phyloP scores from a whole-genome alignment of 2,329 filamentous ascomycete genomes.

The Aspergillus pseudoterreus region DNA sequence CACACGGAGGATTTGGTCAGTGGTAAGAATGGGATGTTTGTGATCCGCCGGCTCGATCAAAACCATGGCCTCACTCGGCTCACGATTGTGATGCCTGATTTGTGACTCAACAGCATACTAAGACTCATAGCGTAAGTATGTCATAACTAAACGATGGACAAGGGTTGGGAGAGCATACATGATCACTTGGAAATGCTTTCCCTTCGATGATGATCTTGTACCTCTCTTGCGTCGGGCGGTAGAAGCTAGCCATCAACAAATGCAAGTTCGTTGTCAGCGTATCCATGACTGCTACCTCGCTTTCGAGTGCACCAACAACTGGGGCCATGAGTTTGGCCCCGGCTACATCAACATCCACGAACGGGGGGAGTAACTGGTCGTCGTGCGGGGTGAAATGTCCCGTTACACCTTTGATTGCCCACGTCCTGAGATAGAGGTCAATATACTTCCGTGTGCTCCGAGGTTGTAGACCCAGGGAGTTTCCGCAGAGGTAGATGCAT shows the following conservation, averaged over 20 bases:
- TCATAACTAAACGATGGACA: too few relatives aligned
- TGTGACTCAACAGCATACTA: conserved; percentile 83
- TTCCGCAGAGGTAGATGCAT: conserved; percentile 81
- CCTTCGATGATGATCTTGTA: conserved; percentile 87
- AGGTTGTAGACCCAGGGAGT: conserved; percentile 83
- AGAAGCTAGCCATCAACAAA: conserved; percentile 80
- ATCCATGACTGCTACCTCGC: conserved; percentile 84
- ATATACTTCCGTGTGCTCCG: conserved; percentile 63
- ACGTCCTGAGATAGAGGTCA: conserved; percentile 71
- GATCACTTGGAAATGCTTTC: conserved; percentile 85
- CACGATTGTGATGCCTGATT: conserved; percentile 64
- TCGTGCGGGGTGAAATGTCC: conserved; percentile 73
- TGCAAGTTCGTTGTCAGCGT: conserved; percentile 80
- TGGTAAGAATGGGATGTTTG: conserved; percentile 59
- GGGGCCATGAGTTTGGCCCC: conserved; percentile 67
- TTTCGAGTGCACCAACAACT: conserved; percentile 68
- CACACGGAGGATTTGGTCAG: conserved; percentile 64
- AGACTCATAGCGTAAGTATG: background rate
- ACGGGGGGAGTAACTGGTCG: conserved; percentile 65
- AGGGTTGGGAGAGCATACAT: conserved; percentile 47
- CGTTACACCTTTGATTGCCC: conserved; percentile 78
- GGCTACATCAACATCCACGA: conserved; percentile 75
- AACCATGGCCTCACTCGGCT: conserved; percentile 67
- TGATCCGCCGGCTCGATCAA: conserved; percentile 62
- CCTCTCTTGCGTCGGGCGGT: conserved; percentile 60